Evolutionary conservation across 2,329 filamentous ascomycete species (phyloP), one percentile per base, ranked within the genome.

Genomic region (Monosporascus ibericus): DNA sequence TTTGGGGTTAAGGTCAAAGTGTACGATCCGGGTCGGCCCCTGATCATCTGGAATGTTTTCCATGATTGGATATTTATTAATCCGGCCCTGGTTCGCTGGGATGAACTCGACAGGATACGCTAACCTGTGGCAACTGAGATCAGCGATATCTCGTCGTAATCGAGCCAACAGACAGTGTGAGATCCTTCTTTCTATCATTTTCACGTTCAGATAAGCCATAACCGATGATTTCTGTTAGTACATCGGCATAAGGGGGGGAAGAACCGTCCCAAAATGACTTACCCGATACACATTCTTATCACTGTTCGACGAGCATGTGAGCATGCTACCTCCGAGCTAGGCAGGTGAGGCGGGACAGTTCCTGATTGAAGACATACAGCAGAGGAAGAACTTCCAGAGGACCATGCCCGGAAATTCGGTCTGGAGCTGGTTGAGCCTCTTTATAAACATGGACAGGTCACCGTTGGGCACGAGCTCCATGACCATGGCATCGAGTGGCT

Each of bases 1-100:
- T 40, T 11, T 51, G 1, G 58, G 54, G 25, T 62, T 57, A 3
- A 62, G 24, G 24, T 62, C 58, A 24, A 62, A 60, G 55, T 62
- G 58, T 6, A 58, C 53, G 5, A 57, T 37, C 2, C 51, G 51
- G 58, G 52, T 2, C 40, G 6, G n/a, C 44, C 20, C 18, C 22
- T 44, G 8, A n/a, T 11, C 5, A 11, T 39, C 7, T 7, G 55
- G 51, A 27, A 59, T 24, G 15, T 18, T 51, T 36, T 60, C 58
- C 18, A 34, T 52, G 7, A 57, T 50, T 3, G 47, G 50, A 14
- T 15, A 11, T 2, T 30, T 9, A 2, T 34, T 44, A 7, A 42
- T 37, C 39, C 34, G 24, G 47, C 37, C 47, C 37, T 44, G 25
- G 24, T 34, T 34, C 4, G 24, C 24, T 25, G 39, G 25, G 24